Conservation (phyloP, 2,329 filamentous ascomycete genomes). For the Penicillium griseofulvum region DNA sequence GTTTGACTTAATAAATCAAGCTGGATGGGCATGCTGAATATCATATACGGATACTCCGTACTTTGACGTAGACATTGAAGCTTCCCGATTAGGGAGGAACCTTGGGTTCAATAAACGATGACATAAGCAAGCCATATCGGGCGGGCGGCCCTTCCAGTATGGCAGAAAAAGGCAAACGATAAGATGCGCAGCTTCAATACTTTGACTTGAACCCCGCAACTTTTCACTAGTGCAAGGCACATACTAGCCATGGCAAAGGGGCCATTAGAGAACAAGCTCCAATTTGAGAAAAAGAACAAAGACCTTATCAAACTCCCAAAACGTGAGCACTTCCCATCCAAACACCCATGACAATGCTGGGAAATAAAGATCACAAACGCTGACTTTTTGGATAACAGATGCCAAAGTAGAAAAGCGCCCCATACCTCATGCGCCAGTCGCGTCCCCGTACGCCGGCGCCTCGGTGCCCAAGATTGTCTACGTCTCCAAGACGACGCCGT, state of each 20-base stretch:
- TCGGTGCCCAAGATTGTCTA: conserved; percentile 56
- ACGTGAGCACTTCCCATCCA: conserved; percentile 23
- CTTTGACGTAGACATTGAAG: neutral
- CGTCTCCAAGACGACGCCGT: conserved; percentile 53
- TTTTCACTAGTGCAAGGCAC: neutral
- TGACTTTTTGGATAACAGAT: conserved; percentile 32
- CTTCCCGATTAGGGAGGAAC: neutral
- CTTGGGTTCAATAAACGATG: neutral
- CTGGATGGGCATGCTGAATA: neutral
- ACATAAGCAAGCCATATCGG: neutral
- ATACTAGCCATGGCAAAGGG: conserved; percentile 22
- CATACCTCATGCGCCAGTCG: conserved; percentile 55
- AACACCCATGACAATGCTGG: neutral
- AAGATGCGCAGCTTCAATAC: conserved; percentile 4
- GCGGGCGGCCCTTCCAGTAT: neutral
- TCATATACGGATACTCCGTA: neutral
- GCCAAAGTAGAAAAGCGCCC: conserved; percentile 55
- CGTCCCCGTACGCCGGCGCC: conserved; percentile 53
- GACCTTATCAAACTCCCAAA: conserved; percentile 37
- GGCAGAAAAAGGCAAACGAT: conserved; percentile 20
- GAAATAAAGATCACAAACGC: conserved; percentile 2
- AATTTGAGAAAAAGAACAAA: conserved; percentile 42
- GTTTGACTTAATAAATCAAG: neutral
- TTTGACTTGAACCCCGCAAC: neutral
- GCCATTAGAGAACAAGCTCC: conserved; percentile 26